phyloP scores from a whole-genome alignment of 2,329 filamentous ascomycete genomes.

The Alternaria dauci region DNA sequence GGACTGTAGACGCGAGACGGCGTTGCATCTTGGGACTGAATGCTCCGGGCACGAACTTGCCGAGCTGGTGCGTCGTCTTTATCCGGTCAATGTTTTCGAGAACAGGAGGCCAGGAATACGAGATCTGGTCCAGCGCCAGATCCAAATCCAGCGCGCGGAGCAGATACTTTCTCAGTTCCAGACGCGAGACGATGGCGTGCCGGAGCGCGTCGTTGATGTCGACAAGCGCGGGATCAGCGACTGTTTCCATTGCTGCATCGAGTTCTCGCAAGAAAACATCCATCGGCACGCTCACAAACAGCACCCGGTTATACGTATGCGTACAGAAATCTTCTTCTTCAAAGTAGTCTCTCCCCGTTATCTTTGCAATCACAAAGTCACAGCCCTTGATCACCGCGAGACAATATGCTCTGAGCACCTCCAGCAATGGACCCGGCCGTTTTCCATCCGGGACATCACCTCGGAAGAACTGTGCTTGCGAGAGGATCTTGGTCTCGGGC shows the following conservation, averaged over 20 bases:
- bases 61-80: constrained; percentile 67
- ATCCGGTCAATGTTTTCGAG: constrained; percentile 61
- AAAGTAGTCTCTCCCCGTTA: constrained; percentile 86
- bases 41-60: constrained; percentile 73
- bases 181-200: constrained; percentile 68
- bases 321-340: constrained; percentile 99
- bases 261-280: constrained; percentile 47
- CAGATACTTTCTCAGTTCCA: constrained; percentile 72
- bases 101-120: constrained; percentile 50
- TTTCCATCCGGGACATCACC: constrained; percentile 29
- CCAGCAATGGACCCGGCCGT: constrained; percentile 41
- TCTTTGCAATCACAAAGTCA: constrained; percentile 76
- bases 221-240: constrained; percentile 35
- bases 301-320: constrained; percentile 82
- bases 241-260: constrained; percentile 40
- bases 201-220: constrained; percentile 50
- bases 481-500: constrained; percentile 69
- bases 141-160: constrained; percentile 61
- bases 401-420: constrained; percentile 84
- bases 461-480: constrained; percentile 69
- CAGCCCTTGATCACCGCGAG: constrained; percentile 84
- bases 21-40: constrained; percentile 92
- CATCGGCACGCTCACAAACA: constrained; percentile 64
- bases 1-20: constrained; percentile 91
- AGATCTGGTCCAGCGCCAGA: constrained; percentile 37